A percentile compares a stretch with the other conserved stretches of the same genome.
phyloP scores from a whole-genome alignment of 2,329 filamentous ascomycete species.

The Diplodia corticola region DNA sequence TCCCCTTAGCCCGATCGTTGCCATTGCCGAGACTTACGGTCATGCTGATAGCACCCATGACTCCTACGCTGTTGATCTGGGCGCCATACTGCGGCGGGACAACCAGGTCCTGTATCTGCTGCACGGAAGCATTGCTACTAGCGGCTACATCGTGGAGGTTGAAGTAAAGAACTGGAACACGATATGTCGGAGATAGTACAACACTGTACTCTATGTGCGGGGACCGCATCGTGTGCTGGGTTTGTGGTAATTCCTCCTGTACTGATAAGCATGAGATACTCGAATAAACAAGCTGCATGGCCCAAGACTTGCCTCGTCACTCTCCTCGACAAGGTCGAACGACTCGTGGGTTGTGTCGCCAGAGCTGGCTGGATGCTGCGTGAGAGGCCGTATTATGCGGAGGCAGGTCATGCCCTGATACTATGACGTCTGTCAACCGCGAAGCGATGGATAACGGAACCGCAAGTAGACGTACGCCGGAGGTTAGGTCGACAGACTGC shows the following conservation, averaged over 20 bases:
- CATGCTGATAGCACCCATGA: conserved; percentile 43
- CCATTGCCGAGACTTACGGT: conserved; percentile 30
- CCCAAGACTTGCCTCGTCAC: conserved; percentile 19
- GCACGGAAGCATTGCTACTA: conserved; percentile 29
- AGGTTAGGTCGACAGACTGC: conserved; percentile 26
- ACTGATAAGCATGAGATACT: neutral
- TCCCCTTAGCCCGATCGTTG: neutral
- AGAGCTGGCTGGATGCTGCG: neutral
- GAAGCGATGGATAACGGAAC: neutral
- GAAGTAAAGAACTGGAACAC: conserved; percentile 49
- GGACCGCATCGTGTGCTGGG: neutral
- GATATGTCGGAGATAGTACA: conserved; percentile 46
- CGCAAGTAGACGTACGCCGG: conserved; percentile 5
- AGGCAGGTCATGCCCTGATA: neutral
- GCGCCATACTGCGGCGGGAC: conserved; percentile 36
- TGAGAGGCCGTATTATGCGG: conserved; percentile 9
- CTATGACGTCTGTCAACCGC: conserved; percentile 12
- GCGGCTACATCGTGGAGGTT: conserved; percentile 26
- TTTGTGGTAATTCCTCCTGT: conserved; percentile 28
- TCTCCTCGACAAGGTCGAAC: conserved; percentile 8
- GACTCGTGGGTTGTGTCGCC: neutral
- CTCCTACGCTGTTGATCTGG: conserved; percentile 38
- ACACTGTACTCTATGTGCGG: conserved; percentile 40
- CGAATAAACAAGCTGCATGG: neutral
- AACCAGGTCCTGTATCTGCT: conserved; percentile 39